Evolutionary conservation across 345 rosid species (phyloP).

Genomic region (Bretschneidera sinensis): DNA sequence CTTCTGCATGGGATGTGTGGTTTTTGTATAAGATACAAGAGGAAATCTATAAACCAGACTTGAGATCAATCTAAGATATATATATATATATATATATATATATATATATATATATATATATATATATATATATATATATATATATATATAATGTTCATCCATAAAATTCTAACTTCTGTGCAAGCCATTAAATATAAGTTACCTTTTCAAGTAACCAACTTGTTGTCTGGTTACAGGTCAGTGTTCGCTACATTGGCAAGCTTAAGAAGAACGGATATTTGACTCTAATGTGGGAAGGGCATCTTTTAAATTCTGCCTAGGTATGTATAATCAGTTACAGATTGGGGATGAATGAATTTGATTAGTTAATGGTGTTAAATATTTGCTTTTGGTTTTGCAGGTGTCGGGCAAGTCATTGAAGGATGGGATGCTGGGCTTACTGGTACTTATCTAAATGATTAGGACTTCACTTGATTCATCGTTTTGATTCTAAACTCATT

Average conservation of each 20-base stretch:
- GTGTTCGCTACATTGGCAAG: slow-evolving; percentile 78
- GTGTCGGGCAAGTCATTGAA: slow-evolving; percentile 85
- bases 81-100: too few relatives aligned
- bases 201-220: slow-evolving; percentile 1
- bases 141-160: too few relatives aligned
- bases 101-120: too few relatives aligned
- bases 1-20: background rate
- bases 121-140: too few relatives aligned
- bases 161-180: too few relatives aligned
- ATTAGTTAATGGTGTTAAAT: background rate
- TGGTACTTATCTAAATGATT: slow-evolving; percentile 39
- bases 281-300: slow-evolving; percentile 77
- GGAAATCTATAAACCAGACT: background rate
- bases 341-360: background rate
- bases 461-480: slow-evolving; percentile 5
- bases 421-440: slow-evolving; percentile 98
- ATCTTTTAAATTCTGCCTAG: slow-evolving; percentile 87
- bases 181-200: too few relatives aligned
- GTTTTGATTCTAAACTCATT: background rate
- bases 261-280: slow-evolving; percentile 86
- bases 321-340: slow-evolving; percentile 17
- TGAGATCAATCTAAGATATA: background rate
- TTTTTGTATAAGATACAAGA: background rate
- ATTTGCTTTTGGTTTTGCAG: slow-evolving; percentile 34
- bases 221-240: slow-evolving; percentile 50